A percentile compares a stretch with the other conserved stretches of the same genome.
Conservation (phyloP, 2,329 filamentous ascomycete genomes). For the Colletotrichum chrysophilum region DNA sequence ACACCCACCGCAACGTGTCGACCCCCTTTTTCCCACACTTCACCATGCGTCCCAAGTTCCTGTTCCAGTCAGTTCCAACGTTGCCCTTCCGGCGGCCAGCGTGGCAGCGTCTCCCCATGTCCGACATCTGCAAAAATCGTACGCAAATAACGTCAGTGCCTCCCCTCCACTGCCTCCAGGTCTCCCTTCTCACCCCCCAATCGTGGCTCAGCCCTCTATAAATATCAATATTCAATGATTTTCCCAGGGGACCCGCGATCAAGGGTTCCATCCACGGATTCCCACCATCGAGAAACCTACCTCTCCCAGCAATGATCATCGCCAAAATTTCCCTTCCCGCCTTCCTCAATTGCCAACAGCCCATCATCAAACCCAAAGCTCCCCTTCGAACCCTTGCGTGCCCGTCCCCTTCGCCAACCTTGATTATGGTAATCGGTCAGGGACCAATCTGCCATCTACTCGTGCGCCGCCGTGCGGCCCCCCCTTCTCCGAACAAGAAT, state of each 20-base stretch:
- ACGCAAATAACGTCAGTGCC: slow-evolving; percentile 15
- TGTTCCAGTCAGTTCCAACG: not conserved
- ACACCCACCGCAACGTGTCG: not conserved
- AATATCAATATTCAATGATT: slow-evolving; percentile 19
- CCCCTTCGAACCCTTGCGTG: not conserved
- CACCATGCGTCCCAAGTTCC: not conserved
- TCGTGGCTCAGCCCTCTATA: slow-evolving; percentile 22
- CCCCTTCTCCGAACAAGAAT: not conserved
- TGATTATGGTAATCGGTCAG: not conserved
- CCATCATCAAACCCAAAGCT: not conserved
- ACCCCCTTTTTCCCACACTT: not conserved
- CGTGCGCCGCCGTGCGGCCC: not conserved
- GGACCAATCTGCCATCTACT: not conserved
- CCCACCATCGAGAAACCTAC: slow-evolving; percentile 15
- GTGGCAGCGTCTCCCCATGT: not conserved
- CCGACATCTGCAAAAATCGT: slow-evolving; percentile 1
- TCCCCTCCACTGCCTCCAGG: not conserved
- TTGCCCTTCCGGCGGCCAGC: not conserved
- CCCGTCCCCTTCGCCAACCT: not conserved
- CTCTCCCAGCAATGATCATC: slow-evolving; percentile 19
- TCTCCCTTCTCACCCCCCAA: not conserved
- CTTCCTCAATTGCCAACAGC: not conserved
- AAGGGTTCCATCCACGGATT: slow-evolving; percentile 12
- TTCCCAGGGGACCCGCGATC: slow-evolving; percentile 17
- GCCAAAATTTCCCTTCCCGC: not conserved